phyloP scores from a whole-genome alignment of 192 early-diverging fungal species.

The Backusella circina region DNA sequence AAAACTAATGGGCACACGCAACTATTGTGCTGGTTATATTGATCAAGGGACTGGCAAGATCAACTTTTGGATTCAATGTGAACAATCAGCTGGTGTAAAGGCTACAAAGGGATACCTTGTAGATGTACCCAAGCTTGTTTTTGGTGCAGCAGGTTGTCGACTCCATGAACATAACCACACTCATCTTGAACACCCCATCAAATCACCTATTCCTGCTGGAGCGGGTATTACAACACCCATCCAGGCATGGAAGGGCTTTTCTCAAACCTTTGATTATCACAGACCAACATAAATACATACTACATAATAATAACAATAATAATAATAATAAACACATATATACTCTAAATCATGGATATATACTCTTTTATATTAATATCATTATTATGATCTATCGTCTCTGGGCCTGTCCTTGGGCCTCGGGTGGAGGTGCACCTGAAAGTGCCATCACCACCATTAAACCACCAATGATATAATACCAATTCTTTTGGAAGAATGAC shows the following conservation, averaged over 20 bases:
- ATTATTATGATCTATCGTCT: not conserved
- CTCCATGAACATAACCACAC: not conserved
- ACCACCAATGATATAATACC: slow-evolving; percentile 18
- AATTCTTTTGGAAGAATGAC: slow-evolving; percentile 36
- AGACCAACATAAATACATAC: not conserved
- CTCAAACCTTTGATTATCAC: not conserved
- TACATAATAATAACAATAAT: not conserved
- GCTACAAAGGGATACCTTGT: slow-evolving; percentile 16
- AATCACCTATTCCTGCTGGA: not conserved
- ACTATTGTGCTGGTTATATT: slow-evolving; percentile 22
- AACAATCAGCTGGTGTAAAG: slow-evolving; percentile 13
- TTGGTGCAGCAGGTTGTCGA: slow-evolving; percentile 7
- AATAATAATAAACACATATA: not conserved
- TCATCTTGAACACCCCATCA: not conserved
- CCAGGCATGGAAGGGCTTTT: not conserved
- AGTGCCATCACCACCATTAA: slow-evolving; percentile 1
- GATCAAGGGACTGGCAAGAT: slow-evolving; percentile 17
- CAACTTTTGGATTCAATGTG: slow-evolving; percentile 24
- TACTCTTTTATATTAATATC: not conserved
- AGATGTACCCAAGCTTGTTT: slow-evolving; percentile 15
- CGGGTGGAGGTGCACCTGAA: not conserved
- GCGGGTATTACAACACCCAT: not conserved
- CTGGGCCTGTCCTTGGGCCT: not conserved
- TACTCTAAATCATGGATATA: not conserved
- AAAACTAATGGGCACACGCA: slow-evolving; percentile 18